Evolutionary conservation across 768 basidiomycete genomes (phyloP).

Genomic region (Tulasnella sp.): DNA sequence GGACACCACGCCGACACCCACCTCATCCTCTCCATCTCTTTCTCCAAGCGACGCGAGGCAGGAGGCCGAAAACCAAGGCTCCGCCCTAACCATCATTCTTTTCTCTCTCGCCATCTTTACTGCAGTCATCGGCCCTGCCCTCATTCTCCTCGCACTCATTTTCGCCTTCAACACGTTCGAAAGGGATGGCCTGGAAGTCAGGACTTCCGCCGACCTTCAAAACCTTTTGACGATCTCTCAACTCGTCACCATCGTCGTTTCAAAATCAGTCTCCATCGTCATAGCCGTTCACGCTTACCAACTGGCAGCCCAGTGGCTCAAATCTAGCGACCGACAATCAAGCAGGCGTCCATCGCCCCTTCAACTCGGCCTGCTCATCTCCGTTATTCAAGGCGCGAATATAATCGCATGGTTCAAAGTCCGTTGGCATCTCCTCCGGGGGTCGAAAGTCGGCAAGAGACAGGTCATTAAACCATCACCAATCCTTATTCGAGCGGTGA

Average conservation of each 20-base stretch:
- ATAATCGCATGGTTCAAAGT: slow-evolving; percentile 9
- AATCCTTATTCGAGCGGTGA: slow-evolving; percentile 9
- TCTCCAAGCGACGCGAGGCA: background rate
- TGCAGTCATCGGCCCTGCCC: background rate
- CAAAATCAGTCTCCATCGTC: slow-evolving; percentile 15
- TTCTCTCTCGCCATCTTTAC: slow-evolving; percentile 5
- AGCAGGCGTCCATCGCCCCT: background rate
- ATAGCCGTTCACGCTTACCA: slow-evolving; percentile 12
- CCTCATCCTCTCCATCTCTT: background rate
- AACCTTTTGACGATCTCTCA: slow-evolving; percentile 17
- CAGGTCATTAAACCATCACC: background rate
- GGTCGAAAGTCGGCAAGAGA: background rate
- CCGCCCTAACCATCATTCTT: background rate
- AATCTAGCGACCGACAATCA: background rate
- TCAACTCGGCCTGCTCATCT: slow-evolving; percentile 16
- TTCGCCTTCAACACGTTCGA: slow-evolving; percentile 9
- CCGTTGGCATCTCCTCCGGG: background rate
- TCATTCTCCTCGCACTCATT: background rate
- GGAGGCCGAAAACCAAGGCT: slow-evolving; percentile 1
- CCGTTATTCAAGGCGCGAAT: slow-evolving; percentile 3
- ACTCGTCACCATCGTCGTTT: slow-evolving; percentile 21
- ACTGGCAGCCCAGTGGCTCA: slow-evolving; percentile 1
- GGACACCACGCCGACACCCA: background rate
- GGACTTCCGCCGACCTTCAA: slow-evolving; percentile 14
- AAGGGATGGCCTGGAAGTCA: slow-evolving; percentile 7